Evolutionary conservation across 2,329 filamentous ascomycete genomes (phyloP).

Genomic region (Talaromyces rugulosus): DNA sequence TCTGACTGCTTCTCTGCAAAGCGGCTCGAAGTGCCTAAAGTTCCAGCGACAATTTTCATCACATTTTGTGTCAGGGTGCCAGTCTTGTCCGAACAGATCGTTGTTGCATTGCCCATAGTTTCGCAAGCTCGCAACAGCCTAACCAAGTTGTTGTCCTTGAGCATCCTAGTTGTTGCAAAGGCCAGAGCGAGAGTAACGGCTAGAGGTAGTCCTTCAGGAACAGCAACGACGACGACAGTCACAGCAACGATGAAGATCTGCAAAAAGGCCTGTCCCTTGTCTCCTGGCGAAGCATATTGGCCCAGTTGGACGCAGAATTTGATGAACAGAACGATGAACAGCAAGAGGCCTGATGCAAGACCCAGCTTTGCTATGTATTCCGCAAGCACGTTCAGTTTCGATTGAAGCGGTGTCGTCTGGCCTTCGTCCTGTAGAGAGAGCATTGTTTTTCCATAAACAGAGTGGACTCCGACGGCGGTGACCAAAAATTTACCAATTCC

Average conservation of each 20-base stretch:
- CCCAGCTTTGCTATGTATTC: constrained; percentile 76
- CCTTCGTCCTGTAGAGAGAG: constrained; percentile 73
- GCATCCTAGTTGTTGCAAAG: constrained; percentile 60
- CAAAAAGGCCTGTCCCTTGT: constrained; percentile 56
- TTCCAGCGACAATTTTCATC: constrained; percentile 59
- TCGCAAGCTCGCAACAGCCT: constrained; percentile 58
- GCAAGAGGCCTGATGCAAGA: constrained; percentile 64
- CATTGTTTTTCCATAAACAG: constrained; percentile 71
- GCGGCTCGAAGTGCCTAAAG: constrained; percentile 44
- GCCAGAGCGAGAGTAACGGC: constrained; percentile 60
- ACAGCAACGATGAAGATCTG: constrained; percentile 57
- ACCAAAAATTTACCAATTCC: constrained; percentile 73
- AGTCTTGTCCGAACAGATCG: constrained; percentile 63
- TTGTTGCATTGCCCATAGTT: constrained; percentile 62
- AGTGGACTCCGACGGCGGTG: constrained; percentile 68
- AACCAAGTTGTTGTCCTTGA: constrained; percentile 60
- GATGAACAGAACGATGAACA: constrained; percentile 77
- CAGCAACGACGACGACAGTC: constrained; percentile 57
- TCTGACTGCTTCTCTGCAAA: constrained; percentile 40
- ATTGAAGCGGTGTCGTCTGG: constrained; percentile 73
- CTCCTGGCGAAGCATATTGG: constrained; percentile 42
- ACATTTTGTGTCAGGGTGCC: constrained; percentile 62
- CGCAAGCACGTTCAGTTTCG: constrained; percentile 70
- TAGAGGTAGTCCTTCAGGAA: constrained; percentile 58
- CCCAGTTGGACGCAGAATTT: constrained; percentile 66